Base-by-base conservation (phyloP, 225 moss, liverwort and hornwort species). In the Marchantia paleacea region DNA sequence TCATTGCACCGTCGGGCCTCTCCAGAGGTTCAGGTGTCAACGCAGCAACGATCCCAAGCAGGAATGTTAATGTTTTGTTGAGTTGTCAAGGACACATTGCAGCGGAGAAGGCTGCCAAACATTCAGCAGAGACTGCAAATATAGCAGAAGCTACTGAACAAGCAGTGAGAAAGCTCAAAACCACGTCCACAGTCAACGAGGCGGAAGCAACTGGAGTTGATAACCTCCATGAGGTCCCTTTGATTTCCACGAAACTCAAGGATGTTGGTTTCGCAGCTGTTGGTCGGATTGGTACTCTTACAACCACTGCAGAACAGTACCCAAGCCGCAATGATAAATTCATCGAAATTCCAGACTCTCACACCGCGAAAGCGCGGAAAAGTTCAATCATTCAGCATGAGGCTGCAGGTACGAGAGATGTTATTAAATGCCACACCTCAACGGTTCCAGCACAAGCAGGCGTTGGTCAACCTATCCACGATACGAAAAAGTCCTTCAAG, bases 251-350 rank as follows among this genome's bases (percentile, higher is more conserved):
- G 31, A 83, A 75, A 29, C 13, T 30, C 25, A 15, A 30, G 58
- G 82, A 84, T 64, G 81, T 84, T 77, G 84, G 84, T 48, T 62
- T 84, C 12, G 87, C 79, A 57, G 58, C 79, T 39, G 66, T 82
- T 22, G 71, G 68, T 73, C 70, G 52, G 55, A 68, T 84, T 72
- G 77, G 80, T 60, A 75, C 52, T 67, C 68, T 64, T 51, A 30
- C 20, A 1, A 12, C 70, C 13, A 63, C 52, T 62, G 12, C 69
- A 8, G 66, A 80, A 72, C 31, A 72, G 20, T 77, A 55, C n/a
- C 58, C 69, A 76, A 58, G 48, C 29, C 55, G 70, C 22, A 81
- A 50, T 47, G 69, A 24, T 48, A 81, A 79, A 55, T 24, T 49
- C 79, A 22, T 29, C 14, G 71, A 71, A 57, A 52, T 1, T 25